Base-by-base conservation (phyloP, 2,329 filamentous ascomycete genomes). In the Canariomyces notabilis region DNA sequence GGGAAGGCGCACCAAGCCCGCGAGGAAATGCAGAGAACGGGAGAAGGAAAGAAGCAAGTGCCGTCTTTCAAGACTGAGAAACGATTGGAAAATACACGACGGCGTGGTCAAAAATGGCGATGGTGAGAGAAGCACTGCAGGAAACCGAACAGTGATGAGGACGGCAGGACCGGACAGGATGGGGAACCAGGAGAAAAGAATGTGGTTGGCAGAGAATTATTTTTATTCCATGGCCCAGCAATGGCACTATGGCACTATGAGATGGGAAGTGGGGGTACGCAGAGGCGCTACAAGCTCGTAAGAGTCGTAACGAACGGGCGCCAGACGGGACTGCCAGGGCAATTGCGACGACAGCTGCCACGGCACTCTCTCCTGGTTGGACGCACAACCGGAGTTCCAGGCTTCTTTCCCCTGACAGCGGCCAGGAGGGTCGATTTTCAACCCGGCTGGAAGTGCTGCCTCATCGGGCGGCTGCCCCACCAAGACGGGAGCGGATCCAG, bases 281-380 rank as follows among this genome's bases (percentile, higher is more conserved):
- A 26, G 36, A 50, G 47, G 52, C 52, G 52, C 54, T 56, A 52
- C 45, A n/a, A n/a, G n/a, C n/a, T n/a, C n/a, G n/a, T n/a, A n/a
- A n/a, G n/a, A n/a, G n/a, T n/a, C n/a, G n/a, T n/a, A n/a, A n/a
- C 39, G 34, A 48, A 35, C 14, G 26, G 26, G 26, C 14, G 26
- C 26, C 26, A 9, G 9, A n/a, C n/a, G n/a, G n/a, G 44, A 51
- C 35, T 37, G 46, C 33, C 46, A 45, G 50, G 48, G 39, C 26
- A 37, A 48, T 50, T 48, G 48, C 48, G 41, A 50, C 43, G 51
- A 54, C 42, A 39, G 45, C 42, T 45, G 37, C 37, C 41, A 51
- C 48, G 84, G 19, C 46, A 44, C 29, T n/a, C 33, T 47, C 47
- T 37, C 43, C 42, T 45, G 42, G n/a, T n/a, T n/a, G n/a, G n/a